These are phyloP conservation scores for Boletus insuetus DNA, from an alignment of 768 basidiomycete species.

Conservation along the genomic window DNA sequence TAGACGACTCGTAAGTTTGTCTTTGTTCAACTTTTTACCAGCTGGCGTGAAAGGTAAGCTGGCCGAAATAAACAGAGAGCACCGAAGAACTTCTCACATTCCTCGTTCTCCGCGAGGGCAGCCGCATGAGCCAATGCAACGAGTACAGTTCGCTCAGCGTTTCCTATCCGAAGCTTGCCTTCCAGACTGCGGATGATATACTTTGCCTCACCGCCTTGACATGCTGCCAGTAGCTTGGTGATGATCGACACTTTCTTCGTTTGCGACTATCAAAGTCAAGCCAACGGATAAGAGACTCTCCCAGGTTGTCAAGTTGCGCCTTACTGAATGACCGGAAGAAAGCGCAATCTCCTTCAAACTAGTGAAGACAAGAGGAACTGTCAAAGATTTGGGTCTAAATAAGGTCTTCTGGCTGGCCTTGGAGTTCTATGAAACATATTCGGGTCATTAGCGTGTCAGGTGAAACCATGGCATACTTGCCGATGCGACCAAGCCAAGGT, in stretches of 20 bases:
- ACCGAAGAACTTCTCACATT: slow-evolving; percentile 35
- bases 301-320: slow-evolving; percentile 14
- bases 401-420: slow-evolving; percentile 91
- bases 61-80: background rate
- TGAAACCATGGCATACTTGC: slow-evolving; percentile 38
- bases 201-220: slow-evolving; percentile 90
- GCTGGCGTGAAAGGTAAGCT: slow-evolving; percentile 38
- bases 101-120: slow-evolving; percentile 77
- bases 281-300: background rate
- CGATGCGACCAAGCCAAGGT: slow-evolving; percentile 96
- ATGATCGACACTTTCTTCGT: slow-evolving; percentile 93
- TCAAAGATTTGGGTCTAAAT: slow-evolving; percentile 91
- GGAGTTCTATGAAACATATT: slow-evolving; percentile 61
- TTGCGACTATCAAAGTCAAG: slow-evolving; percentile 64
- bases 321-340: slow-evolving; percentile 77
- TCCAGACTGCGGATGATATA: slow-evolving; percentile 95
- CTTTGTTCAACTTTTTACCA: slow-evolving; percentile 69
- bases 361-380: slow-evolving; percentile 86
- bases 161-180: slow-evolving; percentile 95
- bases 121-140: slow-evolving; percentile 92
- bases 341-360: slow-evolving; percentile 88
- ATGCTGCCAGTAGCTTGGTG: slow-evolving; percentile 89
- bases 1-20: slow-evolving; percentile 66
- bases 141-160: slow-evolving; percentile 94
- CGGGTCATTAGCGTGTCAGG: background rate